Conservation (phyloP, 768 basidiomycete species). For the Hydnum rufescens region DNA sequence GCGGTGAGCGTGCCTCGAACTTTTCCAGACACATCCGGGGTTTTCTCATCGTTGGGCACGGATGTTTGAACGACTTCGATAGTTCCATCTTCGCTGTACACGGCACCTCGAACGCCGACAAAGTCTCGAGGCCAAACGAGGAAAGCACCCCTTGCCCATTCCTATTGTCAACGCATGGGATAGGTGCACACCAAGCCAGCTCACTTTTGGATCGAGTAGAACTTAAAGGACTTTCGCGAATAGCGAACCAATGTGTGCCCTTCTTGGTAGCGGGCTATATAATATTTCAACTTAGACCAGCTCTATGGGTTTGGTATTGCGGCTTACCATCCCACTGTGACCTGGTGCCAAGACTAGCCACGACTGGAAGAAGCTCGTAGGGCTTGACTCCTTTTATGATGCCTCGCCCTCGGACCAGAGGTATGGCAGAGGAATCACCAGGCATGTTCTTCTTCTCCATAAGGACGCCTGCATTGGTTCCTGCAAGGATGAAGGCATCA, state of each 20-base stretch:
- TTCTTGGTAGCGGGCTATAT: neutral
- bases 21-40: conserved; percentile 7
- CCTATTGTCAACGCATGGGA: neutral
- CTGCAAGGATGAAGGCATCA: conserved; percentile 3
- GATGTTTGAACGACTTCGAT: conserved; percentile 10
- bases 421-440: conserved; percentile 8
- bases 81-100: conserved; percentile 6
- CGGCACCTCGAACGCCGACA: conserved; percentile 9
- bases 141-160: conserved; percentile 6
- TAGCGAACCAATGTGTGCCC: conserved; percentile 2
- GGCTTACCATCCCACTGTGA: conserved; percentile 3
- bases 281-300: neutral
- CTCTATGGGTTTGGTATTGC: too few relatives aligned
- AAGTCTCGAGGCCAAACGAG: conserved; percentile 9
- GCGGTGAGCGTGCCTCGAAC: conserved; percentile 11
- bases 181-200: neutral
- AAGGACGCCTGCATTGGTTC: conserved; percentile 8
- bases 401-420: conserved; percentile 10
- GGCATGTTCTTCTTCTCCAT: conserved; percentile 10
- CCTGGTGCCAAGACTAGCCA: conserved; percentile 5
- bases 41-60: conserved; percentile 6
- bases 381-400: conserved; percentile 8
- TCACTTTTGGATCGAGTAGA: conserved; percentile 10
- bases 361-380: conserved; percentile 8
- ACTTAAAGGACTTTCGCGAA: neutral